These are phyloP conservation scores for Paspalum vaginatum DNA, from an alignment of 176 grass and related monocot genomes.

Conservation along the genomic window DNA sequence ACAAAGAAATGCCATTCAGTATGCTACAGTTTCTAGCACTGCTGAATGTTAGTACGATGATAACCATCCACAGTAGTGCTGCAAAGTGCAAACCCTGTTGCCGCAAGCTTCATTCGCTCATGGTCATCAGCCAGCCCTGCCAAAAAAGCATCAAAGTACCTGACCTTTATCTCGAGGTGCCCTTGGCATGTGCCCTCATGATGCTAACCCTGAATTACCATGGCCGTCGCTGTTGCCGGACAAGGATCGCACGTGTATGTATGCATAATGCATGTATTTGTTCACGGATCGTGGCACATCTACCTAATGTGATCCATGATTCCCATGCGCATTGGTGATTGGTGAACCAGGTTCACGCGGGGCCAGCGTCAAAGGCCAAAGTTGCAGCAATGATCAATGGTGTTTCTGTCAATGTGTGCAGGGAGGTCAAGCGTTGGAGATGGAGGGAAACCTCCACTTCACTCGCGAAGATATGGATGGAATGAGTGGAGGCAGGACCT, in stretches of 20 bases:
- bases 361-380: constrained; percentile 31
- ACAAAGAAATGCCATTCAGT: neutral
- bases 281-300: constrained; percentile 25
- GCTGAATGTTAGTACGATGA: constrained; percentile 4
- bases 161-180: constrained; percentile 26
- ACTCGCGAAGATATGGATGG: neutral
- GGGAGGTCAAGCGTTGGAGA: constrained; percentile 39
- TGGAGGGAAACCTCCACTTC: constrained; percentile 45
- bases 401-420: constrained; percentile 29
- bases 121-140: constrained; percentile 23
- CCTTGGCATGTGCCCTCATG: constrained; percentile 31
- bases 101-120: constrained; percentile 28
- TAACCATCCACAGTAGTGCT: neutral
- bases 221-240: neutral
- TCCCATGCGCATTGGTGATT: constrained; percentile 38
- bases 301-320: constrained; percentile 23
- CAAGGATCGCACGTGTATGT: constrained; percentile 28
- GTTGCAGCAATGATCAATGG: constrained; percentile 42
- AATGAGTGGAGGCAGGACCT: constrained; percentile 27
- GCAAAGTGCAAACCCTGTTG: too few relatives aligned
- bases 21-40: constrained; percentile 23
- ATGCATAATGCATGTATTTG: neutral
- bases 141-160: constrained; percentile 25
- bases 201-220: constrained; percentile 24
- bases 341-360: constrained; percentile 28